These are phyloP conservation scores for Stephania cephalantha DNA, from an alignment of 164 flowering plant species.

Conservation along the genomic window DNA sequence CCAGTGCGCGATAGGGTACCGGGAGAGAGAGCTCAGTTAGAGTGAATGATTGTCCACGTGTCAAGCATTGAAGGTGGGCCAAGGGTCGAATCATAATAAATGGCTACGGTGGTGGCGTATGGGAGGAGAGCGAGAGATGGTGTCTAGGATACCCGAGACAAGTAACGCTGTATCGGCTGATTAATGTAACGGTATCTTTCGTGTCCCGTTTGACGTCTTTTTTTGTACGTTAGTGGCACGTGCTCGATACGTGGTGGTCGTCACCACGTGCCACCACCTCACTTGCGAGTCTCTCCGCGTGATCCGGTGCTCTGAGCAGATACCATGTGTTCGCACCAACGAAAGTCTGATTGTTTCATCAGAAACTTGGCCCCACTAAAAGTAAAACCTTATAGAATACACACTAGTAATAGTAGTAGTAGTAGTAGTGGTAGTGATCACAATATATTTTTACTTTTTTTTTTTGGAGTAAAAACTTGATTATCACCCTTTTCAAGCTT, in stretches of 20 bases:
- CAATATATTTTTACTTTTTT: no score
- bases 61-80: background rate
- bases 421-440: no score
- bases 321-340: background rate
- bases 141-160: background rate
- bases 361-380: no score
- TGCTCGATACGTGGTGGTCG: background rate
- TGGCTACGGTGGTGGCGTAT: background rate
- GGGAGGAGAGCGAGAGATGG: background rate
- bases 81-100: background rate
- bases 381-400: no score
- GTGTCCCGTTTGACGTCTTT: background rate
- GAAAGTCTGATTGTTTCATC: no score
- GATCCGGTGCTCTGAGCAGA: background rate
- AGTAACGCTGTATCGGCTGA: background rate
- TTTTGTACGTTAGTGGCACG: background rate
- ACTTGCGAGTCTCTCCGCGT: background rate
- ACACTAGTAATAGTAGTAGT: no score
- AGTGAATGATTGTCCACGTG: background rate
- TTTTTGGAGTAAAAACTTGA: no score
- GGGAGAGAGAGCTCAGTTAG: background rate
- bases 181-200: background rate
- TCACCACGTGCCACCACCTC: conserved; percentile 3
- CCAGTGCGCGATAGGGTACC: background rate
- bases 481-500: no score